These are phyloP conservation scores for Colletotrichum graminicola DNA, from an alignment of 2,329 filamentous ascomycete species.

Conservation along the genomic window DNA sequence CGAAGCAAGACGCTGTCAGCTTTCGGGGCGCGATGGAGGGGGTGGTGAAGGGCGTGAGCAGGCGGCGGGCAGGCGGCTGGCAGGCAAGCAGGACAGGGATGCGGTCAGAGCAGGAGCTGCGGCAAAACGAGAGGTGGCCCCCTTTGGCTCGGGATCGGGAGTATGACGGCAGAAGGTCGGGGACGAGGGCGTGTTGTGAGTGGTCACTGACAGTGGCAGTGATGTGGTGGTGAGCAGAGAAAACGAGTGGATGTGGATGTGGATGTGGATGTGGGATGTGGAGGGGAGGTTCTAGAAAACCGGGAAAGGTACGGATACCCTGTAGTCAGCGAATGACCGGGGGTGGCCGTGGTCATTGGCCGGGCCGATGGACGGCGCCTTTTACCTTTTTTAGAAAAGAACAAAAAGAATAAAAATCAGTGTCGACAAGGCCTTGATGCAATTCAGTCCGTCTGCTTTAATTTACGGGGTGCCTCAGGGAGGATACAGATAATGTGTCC, in stretches of 20 bases:
- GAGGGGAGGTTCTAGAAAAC: slow-evolving; percentile 37
- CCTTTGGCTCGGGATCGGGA: slow-evolving; percentile 7
- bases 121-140: slow-evolving; percentile 39
- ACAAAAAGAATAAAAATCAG: too few species aligned
- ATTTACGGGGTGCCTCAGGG: neutral
- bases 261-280: slow-evolving; percentile 28
- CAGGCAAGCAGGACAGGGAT: slow-evolving; percentile 17
- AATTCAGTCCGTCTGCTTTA: neutral
- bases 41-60: slow-evolving; percentile 6
- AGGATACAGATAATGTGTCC: neutral
- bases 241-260: slow-evolving; percentile 11
- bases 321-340: slow-evolving; percentile 34
- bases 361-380: slow-evolving; percentile 22
- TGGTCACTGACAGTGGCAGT: slow-evolving; percentile 9
- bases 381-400: too few species aligned
- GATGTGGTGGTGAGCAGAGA: slow-evolving; percentile 3
- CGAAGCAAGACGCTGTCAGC: slow-evolving; percentile 40
- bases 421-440: neutral
- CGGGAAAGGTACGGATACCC: too few species aligned
- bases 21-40: slow-evolving; percentile 23
- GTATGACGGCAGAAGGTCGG: slow-evolving; percentile 38
- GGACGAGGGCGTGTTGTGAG: slow-evolving; percentile 10
- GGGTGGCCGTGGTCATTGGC: slow-evolving; percentile 32
- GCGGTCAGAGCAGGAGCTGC: neutral
- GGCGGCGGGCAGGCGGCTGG: slow-evolving; percentile 7